phyloP scores from a whole-genome alignment of 2,329 filamentous ascomycete genomes.

The Colletotrichum liriopes region DNA sequence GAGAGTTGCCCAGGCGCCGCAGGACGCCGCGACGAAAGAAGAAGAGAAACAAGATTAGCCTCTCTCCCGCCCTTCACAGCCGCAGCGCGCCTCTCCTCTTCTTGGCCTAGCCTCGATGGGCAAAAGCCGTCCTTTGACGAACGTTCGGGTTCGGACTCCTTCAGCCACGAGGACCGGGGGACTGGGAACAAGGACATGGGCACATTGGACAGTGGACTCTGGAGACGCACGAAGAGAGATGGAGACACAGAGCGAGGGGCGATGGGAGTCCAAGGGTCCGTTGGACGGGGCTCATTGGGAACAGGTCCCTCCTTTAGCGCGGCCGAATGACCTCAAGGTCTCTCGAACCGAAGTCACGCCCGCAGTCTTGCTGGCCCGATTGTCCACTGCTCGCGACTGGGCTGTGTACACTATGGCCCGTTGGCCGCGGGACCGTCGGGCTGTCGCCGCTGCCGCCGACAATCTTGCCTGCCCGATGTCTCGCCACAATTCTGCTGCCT shows the following conservation, averaged over 20 bases:
- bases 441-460: neutral
- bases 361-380: neutral
- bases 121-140: neutral
- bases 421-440: neutral
- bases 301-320: neutral
- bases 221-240: too few species aligned
- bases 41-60: constrained; percentile 6
- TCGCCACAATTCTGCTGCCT: constrained; percentile 2
- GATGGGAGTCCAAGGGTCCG: neutral
- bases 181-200: constrained; percentile 3
- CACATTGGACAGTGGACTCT: neutral
- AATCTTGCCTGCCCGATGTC: neutral
- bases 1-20: neutral
- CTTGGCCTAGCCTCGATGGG: constrained; percentile 13
- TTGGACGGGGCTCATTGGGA: neutral
- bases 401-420: neutral
- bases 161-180: constrained; percentile 1
- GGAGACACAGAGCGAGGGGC: neutral
- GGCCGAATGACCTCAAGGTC: neutral
- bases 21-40: neutral
- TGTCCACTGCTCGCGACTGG: neutral
- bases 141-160: constrained; percentile 4
- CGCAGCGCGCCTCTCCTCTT: constrained; percentile 23
- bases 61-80: constrained; percentile 13
- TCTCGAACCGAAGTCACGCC: neutral